These are phyloP conservation scores for Filosporella fistucella DNA, from an alignment of 495 filamentous ascomycete species.

Conservation along the genomic window DNA sequence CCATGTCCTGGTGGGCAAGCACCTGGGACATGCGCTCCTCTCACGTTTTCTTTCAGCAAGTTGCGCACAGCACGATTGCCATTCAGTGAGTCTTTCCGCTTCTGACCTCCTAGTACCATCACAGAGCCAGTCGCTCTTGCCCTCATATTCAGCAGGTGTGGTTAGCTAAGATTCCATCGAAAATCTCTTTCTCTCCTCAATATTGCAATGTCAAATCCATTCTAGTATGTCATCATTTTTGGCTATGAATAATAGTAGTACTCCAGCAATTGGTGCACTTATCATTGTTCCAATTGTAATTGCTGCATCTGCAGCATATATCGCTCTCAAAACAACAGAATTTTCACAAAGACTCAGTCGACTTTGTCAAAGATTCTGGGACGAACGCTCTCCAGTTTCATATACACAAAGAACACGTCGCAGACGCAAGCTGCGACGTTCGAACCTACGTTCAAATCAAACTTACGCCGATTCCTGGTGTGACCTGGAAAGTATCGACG, in stretches of 20 bases:
- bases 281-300: slow-evolving; percentile 52
- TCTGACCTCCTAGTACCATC: no score
- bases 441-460: slow-evolving; percentile 18
- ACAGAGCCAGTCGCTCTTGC: no score
- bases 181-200: slow-evolving; percentile 14
- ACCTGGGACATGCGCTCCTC: no score
- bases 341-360: neutral
- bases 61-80: no score
- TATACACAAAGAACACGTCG: neutral
- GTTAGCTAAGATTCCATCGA: no score
- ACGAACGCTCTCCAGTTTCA: slow-evolving; percentile 7
- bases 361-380: slow-evolving; percentile 9
- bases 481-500: slow-evolving; percentile 21
- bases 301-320: slow-evolving; percentile 36
- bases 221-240: slow-evolving; percentile 26
- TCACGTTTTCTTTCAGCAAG: no score
- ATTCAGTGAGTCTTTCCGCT: no score
- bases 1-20: no score
- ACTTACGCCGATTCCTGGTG: slow-evolving; percentile 18
- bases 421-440: slow-evolving; percentile 24
- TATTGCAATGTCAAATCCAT: slow-evolving; percentile 11
- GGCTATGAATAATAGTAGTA: slow-evolving; percentile 27
- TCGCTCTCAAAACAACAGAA: slow-evolving; percentile 36
- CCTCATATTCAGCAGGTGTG: no score
- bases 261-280: slow-evolving; percentile 38